These are phyloP conservation scores for Peronosclerospora sorghi DNA, from an alignment of 352 stramenopile species.

Conservation along the genomic window DNA sequence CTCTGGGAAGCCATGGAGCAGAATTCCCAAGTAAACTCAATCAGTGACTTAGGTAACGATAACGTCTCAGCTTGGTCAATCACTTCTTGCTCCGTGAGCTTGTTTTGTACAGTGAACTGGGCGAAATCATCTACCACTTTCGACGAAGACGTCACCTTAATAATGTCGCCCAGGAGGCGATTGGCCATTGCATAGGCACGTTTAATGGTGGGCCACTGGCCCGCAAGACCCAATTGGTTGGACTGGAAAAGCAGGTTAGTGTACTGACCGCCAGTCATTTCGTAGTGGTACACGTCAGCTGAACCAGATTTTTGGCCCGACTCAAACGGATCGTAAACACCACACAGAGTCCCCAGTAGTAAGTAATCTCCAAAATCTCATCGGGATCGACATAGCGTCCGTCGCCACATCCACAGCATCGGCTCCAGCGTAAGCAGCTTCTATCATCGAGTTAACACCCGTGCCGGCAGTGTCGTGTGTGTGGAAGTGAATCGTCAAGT, in stretches of 20 bases:
- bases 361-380: conserved; percentile 90
- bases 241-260: conserved; percentile 98
- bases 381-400: conserved; percentile 91
- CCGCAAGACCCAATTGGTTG: conserved; percentile 89
- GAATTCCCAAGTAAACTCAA: conserved; percentile 92
- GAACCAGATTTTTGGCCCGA: conserved; percentile 94
- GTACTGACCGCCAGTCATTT: conserved; percentile 96
- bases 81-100: conserved; percentile 92
- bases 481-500: conserved; percentile 97
- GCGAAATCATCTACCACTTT: conserved; percentile 98
- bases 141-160: conserved; percentile 96
- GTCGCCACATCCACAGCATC: conserved; percentile 94
- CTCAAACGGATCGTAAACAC: conserved; percentile 96
- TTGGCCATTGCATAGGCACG: conserved; percentile 94
- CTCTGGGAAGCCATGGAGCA: conserved; percentile 96
- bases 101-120: conserved; percentile 98
- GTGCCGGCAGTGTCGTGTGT: conserved; percentile 97
- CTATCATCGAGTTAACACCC: conserved; percentile 94
- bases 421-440: conserved; percentile 89
- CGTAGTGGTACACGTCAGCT: conserved; percentile 95
- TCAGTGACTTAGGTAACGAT: conserved; percentile 93
- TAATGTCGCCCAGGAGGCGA: conserved; percentile 93
- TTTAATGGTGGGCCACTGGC: conserved; percentile 95
- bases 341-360: conserved; percentile 95
- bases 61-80: conserved; percentile 91